Evolutionary conservation across 495 filamentous ascomycete species (phyloP).

Genomic region (Evansstolkia leycettana): DNA sequence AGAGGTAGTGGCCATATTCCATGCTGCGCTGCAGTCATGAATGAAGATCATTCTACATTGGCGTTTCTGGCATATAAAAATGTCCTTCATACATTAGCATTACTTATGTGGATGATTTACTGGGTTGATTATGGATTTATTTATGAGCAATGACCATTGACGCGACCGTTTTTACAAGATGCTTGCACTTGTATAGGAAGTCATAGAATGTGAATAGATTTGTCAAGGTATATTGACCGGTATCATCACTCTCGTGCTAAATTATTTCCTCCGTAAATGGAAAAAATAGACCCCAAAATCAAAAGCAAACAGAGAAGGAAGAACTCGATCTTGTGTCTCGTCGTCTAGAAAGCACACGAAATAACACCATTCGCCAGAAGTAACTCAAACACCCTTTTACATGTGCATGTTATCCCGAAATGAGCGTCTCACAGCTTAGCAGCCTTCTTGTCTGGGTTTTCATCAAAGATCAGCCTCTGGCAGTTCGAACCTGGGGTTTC

Average conservation of each 20-base stretch:
- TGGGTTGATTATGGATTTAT: not conserved
- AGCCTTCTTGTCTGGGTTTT: constrained; percentile 20
- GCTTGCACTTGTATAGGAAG: constrained; percentile 8
- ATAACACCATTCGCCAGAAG: constrained; percentile 37
- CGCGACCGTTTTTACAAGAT: constrained; percentile 1
- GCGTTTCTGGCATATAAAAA: constrained; percentile 24
- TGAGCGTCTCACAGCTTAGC: constrained; percentile 14
- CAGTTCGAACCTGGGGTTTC: not conserved
- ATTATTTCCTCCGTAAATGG: not conserved
- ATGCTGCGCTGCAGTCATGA: constrained; percentile 10
- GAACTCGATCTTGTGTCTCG: constrained; percentile 12
- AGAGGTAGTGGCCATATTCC: constrained; percentile 31
- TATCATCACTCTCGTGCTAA: no score
- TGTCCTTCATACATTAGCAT: no score
- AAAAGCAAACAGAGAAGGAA: constrained; percentile 1
- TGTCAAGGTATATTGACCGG: no score
- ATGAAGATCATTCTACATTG: constrained; percentile 9
- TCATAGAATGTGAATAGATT: not conserved
- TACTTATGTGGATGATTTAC: not conserved
- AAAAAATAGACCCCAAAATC: not conserved
- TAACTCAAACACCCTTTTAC: constrained; percentile 19
- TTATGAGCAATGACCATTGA: constrained; percentile 11
- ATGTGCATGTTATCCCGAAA: constrained; percentile 10
- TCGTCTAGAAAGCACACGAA: constrained; percentile 20
- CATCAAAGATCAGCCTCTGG: not conserved